A percentile compares a stretch with the other conserved stretches of the same genome.
Evolutionary conservation across 768 basidiomycete genomes (phyloP).

Genomic region (Lactarius deliciosus): DNA sequence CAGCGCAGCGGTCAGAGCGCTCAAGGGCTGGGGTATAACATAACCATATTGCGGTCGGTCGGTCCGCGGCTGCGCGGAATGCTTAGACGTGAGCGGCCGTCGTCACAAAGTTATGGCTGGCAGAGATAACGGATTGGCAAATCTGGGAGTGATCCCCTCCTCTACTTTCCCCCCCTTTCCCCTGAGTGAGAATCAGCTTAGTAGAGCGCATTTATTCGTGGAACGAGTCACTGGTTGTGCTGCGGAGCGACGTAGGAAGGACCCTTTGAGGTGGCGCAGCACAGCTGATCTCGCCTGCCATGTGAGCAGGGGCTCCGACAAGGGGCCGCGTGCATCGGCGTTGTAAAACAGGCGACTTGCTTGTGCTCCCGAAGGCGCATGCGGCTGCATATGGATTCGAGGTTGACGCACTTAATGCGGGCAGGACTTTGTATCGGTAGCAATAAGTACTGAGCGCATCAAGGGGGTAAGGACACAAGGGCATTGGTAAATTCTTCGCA

Average conservation of each 20-base stretch:
- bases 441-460: slow-evolving; percentile 1
- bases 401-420: not conserved
- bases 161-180: not conserved
- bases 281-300: not conserved
- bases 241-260: not conserved
- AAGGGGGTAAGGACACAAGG: not conserved
- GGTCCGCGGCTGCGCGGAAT: not conserved
- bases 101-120: not conserved
- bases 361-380: slow-evolving; percentile 1
- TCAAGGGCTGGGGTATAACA: not conserved
- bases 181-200: not conserved
- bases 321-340: not conserved
- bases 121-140: not conserved
- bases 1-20: not conserved
- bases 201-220: not conserved
- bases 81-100: not conserved
- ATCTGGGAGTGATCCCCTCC: not conserved
- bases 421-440: not conserved
- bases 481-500: not conserved
- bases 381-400: not conserved
- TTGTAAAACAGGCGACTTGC: not conserved
- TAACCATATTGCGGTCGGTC: not conserved
- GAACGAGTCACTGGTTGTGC: not conserved
- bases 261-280: not conserved
- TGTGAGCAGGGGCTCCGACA: not conserved